A percentile compares a stretch with the other conserved stretches of the same genome.
phyloP scores from a whole-genome alignment of 306 rosid genomes.

The Lupinus albus region DNA sequence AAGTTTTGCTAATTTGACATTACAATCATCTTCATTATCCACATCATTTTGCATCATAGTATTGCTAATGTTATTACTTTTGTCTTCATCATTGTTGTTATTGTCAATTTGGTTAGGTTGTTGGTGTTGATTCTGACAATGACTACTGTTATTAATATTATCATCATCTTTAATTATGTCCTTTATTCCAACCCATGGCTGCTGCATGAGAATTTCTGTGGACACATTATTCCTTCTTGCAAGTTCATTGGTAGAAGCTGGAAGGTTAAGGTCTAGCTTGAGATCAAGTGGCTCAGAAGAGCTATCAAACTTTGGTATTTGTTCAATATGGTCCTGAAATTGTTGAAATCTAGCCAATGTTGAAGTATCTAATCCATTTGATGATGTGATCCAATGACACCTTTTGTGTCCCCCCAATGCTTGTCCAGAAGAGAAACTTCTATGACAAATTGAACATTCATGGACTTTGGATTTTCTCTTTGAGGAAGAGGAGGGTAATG shows the following conservation, averaged over 20 bases:
- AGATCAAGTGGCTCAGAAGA: slow-evolving; percentile 62
- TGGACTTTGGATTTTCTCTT: slow-evolving; percentile 81
- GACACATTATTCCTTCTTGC: slow-evolving; percentile 43
- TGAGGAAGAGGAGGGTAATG: slow-evolving; percentile 57
- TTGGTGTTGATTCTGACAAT: slow-evolving; percentile 33
- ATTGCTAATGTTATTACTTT: slow-evolving; percentile 37
- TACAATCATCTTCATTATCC: slow-evolving; percentile 79
- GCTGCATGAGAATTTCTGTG: slow-evolving; percentile 61
- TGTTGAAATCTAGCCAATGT: slow-evolving; percentile 68
- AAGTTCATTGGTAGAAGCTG: slow-evolving; percentile 55
- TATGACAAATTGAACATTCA: slow-evolving; percentile 90
- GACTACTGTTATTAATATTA: slow-evolving; percentile 42
- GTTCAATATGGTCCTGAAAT: slow-evolving; percentile 67
- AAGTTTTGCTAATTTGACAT: slow-evolving; percentile 77
- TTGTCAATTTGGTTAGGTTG: slow-evolving; percentile 26
- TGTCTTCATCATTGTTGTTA: slow-evolving; percentile 40
- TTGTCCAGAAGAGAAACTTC: slow-evolving; percentile 89
- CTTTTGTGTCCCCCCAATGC: slow-evolving; percentile 94
- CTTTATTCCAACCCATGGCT: slow-evolving; percentile 58
- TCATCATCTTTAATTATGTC: slow-evolving; percentile 28
- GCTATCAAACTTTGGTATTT: slow-evolving; percentile 52
- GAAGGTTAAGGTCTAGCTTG: slow-evolving; percentile 84
- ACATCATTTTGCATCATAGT: slow-evolving; percentile 50
- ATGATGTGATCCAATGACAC: slow-evolving; percentile 94
- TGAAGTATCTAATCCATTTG: slow-evolving; percentile 60